Evolutionary conservation across 257 asterid species (phyloP).

Genomic region (Agastache rugosa): DNA sequence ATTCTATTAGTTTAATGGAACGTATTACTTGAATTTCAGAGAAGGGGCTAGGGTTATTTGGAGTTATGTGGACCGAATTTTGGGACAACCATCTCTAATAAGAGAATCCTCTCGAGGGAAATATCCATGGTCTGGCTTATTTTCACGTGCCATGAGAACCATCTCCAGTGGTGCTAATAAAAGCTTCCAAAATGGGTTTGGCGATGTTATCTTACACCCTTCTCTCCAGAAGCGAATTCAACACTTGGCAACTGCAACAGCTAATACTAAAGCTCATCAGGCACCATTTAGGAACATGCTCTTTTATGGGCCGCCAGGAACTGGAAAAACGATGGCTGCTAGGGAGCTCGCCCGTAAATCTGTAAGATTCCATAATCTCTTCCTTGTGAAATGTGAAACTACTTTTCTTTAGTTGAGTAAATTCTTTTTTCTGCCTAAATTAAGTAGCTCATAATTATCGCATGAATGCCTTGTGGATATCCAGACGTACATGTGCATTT

Average conservation of each 20-base stretch:
- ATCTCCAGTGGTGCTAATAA: slow-evolving; percentile 52
- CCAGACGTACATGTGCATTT: neutral
- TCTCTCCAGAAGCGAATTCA: slow-evolving; percentile 87
- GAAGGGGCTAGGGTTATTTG: slow-evolving; percentile 98
- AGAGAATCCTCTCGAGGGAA: slow-evolving; percentile 98
- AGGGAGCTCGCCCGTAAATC: slow-evolving; percentile 98
- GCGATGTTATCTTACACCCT: slow-evolving; percentile 90
- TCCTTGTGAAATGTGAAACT: too few species aligned
- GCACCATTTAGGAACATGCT: slow-evolving; percentile 98
- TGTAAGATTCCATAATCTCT: slow-evolving; percentile 56
- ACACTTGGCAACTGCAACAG: slow-evolving; percentile 87
- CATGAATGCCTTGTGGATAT: slow-evolving; percentile 9
- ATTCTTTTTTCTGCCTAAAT: neutral
- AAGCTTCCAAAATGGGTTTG: slow-evolving; percentile 63
- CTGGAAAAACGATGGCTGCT: slow-evolving; percentile 99
- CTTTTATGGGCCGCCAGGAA: slow-evolving; percentile 97
- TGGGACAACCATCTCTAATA: slow-evolving; percentile 96
- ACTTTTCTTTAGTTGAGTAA: slow-evolving; percentile 20
- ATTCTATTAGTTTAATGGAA: slow-evolving; percentile 24
- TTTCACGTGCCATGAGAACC: slow-evolving; percentile 58
- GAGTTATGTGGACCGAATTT: slow-evolving; percentile 94
- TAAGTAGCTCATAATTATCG: neutral
- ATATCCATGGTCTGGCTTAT: slow-evolving; percentile 93
- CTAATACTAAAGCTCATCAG: slow-evolving; percentile 89
- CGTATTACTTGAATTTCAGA: slow-evolving; percentile 55